phyloP scores from a whole-genome alignment of 2,329 filamentous ascomycete genomes.

The Pyricularia sp. region DNA sequence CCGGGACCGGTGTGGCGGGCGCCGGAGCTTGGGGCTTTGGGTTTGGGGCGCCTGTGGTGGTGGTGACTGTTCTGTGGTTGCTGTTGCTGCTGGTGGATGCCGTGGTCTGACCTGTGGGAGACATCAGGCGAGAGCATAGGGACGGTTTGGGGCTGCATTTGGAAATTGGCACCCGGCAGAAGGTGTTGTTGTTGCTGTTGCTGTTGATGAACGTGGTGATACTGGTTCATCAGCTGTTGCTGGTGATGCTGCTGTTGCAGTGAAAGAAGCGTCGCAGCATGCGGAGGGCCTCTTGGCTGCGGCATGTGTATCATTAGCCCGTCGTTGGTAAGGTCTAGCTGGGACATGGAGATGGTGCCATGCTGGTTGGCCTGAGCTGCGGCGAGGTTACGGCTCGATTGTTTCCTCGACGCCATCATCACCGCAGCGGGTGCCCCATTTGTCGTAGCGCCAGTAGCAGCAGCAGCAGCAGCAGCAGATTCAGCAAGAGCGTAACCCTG shows the following conservation, averaged over 20 bases:
- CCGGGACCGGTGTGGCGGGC: slow-evolving; percentile 34
- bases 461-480: background rate
- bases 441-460: no score
- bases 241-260: slow-evolving; percentile 14
- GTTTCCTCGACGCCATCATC: background rate
- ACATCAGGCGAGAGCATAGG: background rate
- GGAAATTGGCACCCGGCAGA: slow-evolving; percentile 7
- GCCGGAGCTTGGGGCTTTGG: slow-evolving; percentile 44
- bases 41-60: slow-evolving; percentile 25
- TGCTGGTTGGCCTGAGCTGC: background rate
- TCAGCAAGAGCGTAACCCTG: background rate
- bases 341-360: background rate
- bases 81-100: slow-evolving; percentile 1
- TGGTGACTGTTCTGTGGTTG: slow-evolving; percentile 6
- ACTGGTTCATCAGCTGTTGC: slow-evolving; percentile 10
- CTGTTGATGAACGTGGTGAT: slow-evolving; percentile 11
- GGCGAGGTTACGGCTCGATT: background rate
- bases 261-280: slow-evolving; percentile 26
- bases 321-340: slow-evolving; percentile 17
- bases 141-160: background rate
- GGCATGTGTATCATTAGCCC: slow-evolving; percentile 48
- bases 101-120: slow-evolving; percentile 3
- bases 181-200: slow-evolving; percentile 12
- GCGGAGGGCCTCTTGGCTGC: slow-evolving; percentile 28
- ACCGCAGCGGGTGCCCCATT: no score